Conservation (phyloP, 768 basidiomycete species). For the Tylopilus intermedius region DNA sequence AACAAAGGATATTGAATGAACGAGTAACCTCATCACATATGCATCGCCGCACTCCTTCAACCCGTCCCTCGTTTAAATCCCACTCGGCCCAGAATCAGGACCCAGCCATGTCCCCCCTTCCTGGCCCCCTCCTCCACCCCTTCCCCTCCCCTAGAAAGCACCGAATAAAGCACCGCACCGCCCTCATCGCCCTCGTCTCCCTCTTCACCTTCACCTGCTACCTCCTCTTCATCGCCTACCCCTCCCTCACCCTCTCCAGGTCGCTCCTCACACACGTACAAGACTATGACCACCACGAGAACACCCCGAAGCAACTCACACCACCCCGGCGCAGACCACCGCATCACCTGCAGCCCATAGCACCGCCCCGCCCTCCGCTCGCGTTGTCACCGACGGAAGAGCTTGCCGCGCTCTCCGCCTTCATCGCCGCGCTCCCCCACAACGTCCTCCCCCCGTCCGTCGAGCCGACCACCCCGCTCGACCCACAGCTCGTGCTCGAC, state of each 20-base stretch:
- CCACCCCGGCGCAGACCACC: slow-evolving; percentile 20
- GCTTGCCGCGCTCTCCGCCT: slow-evolving; percentile 69
- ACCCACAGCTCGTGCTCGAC: slow-evolving; percentile 77
- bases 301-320: not conserved
- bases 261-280: slow-evolving; percentile 26
- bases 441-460: slow-evolving; percentile 67
- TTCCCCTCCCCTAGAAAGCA: slow-evolving; percentile 19
- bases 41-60: slow-evolving; percentile 28
- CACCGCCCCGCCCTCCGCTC: slow-evolving; percentile 35
- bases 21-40: slow-evolving; percentile 4
- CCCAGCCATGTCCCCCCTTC: slow-evolving; percentile 26
- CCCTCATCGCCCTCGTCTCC: slow-evolving; percentile 49
- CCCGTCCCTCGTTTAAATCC: slow-evolving; percentile 18
- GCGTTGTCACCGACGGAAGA: slow-evolving; percentile 53
- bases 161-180: slow-evolving; percentile 48
- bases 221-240: slow-evolving; percentile 47
- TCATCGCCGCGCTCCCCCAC: slow-evolving; percentile 67
- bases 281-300: slow-evolving; percentile 7
- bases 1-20: not conserved
- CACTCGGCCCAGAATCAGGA: not conserved
- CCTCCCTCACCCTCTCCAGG: slow-evolving; percentile 37
- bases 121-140: slow-evolving; percentile 28
- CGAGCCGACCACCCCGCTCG: slow-evolving; percentile 60
- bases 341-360: slow-evolving; percentile 6
- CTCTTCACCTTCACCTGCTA: slow-evolving; percentile 51